A percentile compares a stretch with the other conserved stretches of the same genome.
These are phyloP conservation scores for Thalassiosira livingstoniorum DNA, from an alignment of 352 stramenopile species.

Conservation along the genomic window DNA sequence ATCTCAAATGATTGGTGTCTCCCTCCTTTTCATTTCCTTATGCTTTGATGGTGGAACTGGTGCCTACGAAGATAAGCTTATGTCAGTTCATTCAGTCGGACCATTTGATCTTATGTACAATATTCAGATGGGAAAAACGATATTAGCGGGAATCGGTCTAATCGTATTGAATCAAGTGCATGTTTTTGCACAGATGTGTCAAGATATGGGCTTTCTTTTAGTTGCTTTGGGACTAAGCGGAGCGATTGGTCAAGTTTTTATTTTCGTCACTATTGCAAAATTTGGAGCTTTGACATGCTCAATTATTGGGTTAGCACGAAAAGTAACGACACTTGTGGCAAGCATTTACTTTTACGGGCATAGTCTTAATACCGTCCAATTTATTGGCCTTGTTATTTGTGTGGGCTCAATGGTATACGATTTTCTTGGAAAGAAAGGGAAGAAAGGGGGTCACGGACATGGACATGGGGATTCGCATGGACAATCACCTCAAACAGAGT, in stretches of 20 bases:
- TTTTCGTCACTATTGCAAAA: conserved; percentile 89
- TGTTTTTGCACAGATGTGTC: conserved; percentile 87
- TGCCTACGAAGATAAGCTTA: conserved; percentile 92
- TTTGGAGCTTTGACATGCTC: conserved; percentile 90
- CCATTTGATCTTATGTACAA: conserved; percentile 94
- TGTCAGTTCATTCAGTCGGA: conserved; percentile 89
- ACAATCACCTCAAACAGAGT: conserved; percentile 6
- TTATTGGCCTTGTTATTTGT: conserved; percentile 81
- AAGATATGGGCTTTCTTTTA: conserved; percentile 88
- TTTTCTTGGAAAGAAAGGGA: conserved; percentile 88
- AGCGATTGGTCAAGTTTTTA: conserved; percentile 88
- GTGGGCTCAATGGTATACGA: conserved; percentile 89
- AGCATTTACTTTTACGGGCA: conserved; percentile 91
- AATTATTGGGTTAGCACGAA: conserved; percentile 89
- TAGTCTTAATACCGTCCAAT: conserved; percentile 85
- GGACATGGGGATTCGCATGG: conserved; percentile 25
- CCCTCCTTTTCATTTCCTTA: conserved; percentile 90
- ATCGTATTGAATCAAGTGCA: conserved; percentile 88
- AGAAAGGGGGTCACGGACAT: conserved; percentile 58
- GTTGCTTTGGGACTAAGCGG: conserved; percentile 87
- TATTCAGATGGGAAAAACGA: conserved; percentile 91
- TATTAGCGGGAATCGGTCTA: conserved; percentile 85
- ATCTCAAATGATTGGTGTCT: conserved; percentile 85
- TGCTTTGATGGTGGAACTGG: conserved; percentile 92
- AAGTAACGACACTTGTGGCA: conserved; percentile 88